Conservation (phyloP, 225 moss, liverwort and hornwort genomes). For the Pleurozium schreberi region DNA sequence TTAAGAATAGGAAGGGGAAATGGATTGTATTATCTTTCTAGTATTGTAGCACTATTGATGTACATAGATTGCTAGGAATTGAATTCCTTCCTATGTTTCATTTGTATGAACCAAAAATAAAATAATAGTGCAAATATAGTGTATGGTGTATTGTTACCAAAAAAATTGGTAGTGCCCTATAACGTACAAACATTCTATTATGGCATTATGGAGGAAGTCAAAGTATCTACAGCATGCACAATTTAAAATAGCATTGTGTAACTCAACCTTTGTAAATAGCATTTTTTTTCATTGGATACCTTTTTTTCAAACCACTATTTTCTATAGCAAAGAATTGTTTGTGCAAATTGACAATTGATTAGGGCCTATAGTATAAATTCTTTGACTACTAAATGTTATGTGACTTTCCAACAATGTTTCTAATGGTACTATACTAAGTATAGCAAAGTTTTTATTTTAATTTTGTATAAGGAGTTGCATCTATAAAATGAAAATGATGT, state of each 20-base stretch:
- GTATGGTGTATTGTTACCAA: neutral
- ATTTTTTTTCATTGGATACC: neutral
- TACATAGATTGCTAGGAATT: neutral
- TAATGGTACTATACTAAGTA: too few relatives aligned
- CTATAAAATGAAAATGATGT: neutral
- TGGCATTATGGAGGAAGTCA: rapidly evolving
- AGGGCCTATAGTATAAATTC: neutral
- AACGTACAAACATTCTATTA: neutral
- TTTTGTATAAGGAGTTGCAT: neutral
- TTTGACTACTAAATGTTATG: neutral
- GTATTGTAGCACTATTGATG: neutral
- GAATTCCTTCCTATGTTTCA: neutral
- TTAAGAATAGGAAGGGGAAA: neutral
- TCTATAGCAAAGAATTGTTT: neutral
- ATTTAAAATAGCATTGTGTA: rapidly evolving
- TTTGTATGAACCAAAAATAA: neutral
- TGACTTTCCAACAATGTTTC: neutral
- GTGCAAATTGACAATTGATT: neutral
- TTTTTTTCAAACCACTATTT: neutral
- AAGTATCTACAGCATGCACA: neutral
- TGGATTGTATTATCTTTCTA: neutral
- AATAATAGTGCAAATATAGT: neutral
- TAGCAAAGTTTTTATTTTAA: neutral
- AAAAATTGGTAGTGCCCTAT: neutral
- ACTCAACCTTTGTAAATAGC: neutral